phyloP scores from a whole-genome alignment of 148 eudicot genomes.

The Persicaria tinctoria region DNA sequence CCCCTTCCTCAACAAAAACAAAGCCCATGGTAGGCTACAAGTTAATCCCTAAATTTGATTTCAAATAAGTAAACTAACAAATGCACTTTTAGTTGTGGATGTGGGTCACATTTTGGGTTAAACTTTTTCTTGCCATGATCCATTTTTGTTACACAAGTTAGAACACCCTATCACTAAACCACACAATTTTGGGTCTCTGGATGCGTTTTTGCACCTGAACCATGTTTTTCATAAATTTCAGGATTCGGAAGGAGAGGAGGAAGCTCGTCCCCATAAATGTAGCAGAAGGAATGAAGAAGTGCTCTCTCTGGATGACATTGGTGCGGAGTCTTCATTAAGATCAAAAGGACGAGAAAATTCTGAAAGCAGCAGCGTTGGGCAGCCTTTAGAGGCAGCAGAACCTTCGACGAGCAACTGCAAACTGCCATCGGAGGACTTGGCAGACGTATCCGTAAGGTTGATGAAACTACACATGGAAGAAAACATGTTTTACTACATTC shows the following conservation, averaged over 20 bases:
- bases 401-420: neutral
- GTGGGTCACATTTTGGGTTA: neutral
- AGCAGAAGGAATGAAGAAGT: constrained; percentile 18
- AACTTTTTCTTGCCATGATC: neutral
- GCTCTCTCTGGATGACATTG: neutral
- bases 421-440: constrained; percentile 7
- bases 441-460: constrained; percentile 33
- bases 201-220: neutral
- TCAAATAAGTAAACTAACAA: too few species aligned
- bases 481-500: constrained; percentile 56
- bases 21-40: too few species aligned
- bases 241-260: constrained; percentile 26
- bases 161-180: too few species aligned
- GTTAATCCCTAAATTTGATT: too few species aligned
- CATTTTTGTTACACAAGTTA: too few species aligned
- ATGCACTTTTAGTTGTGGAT: too few species aligned
- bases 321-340: neutral
- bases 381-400: neutral
- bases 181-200: too few species aligned
- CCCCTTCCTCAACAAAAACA: too few species aligned
- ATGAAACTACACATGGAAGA: constrained; percentile 76
- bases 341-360: constrained; percentile 10
- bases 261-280: constrained; percentile 11
- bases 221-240: constrained; percentile 17
- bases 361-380: neutral